These are phyloP conservation scores for Leccinum truebloodii DNA, from an alignment of 768 basidiomycete species.

Conservation along the genomic window DNA sequence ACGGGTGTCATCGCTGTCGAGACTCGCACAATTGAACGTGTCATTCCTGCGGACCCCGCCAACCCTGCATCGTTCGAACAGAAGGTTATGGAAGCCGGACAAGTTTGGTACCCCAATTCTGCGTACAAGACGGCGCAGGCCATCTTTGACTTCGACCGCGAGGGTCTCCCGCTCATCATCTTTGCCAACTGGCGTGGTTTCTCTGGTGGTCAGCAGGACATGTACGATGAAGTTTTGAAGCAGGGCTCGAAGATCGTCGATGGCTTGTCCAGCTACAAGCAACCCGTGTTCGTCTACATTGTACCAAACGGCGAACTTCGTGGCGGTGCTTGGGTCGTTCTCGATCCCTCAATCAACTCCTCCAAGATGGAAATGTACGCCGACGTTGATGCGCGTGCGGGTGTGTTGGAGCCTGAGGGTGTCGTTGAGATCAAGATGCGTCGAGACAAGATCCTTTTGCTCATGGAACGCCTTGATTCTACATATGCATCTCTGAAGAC, in stretches of 20 bases:
- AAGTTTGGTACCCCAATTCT: conserved; percentile 99
- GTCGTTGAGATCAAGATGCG: conserved; percentile 98
- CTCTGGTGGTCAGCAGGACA: conserved; percentile 99
- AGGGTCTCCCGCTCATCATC: conserved; percentile 94
- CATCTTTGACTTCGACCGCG: conserved; percentile 98
- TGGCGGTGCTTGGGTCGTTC: conserved; percentile 98
- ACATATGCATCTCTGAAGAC: conserved; percentile 80
- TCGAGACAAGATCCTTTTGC: conserved; percentile 81
- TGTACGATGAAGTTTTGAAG: conserved; percentile 97
- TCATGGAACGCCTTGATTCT: conserved; percentile 94
- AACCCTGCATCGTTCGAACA: conserved; percentile 97
- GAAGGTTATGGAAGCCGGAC: conserved; percentile 98
- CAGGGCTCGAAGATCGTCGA: conserved; percentile 99
- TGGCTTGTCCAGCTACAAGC: conserved; percentile 94
- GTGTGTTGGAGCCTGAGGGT: conserved; percentile 96
- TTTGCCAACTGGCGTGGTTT: conserved; percentile 99
- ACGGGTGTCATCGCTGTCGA: conserved; percentile 98
- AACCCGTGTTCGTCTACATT: conserved; percentile 97
- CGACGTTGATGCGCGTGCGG: conserved; percentile 92
- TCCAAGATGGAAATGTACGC: conserved; percentile 99
- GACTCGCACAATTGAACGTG: conserved; percentile 94
- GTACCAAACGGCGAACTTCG: conserved; percentile 98
- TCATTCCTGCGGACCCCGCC: conserved; percentile 97
- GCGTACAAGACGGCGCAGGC: conserved; percentile 99
- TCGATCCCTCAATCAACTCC: conserved; percentile 96